Percentiles rank a stretch among this genome's conserved stretches.
Evolutionary conservation across 2,329 filamentous ascomycete species (phyloP).

Genomic region (Fusarium falciforme): DNA sequence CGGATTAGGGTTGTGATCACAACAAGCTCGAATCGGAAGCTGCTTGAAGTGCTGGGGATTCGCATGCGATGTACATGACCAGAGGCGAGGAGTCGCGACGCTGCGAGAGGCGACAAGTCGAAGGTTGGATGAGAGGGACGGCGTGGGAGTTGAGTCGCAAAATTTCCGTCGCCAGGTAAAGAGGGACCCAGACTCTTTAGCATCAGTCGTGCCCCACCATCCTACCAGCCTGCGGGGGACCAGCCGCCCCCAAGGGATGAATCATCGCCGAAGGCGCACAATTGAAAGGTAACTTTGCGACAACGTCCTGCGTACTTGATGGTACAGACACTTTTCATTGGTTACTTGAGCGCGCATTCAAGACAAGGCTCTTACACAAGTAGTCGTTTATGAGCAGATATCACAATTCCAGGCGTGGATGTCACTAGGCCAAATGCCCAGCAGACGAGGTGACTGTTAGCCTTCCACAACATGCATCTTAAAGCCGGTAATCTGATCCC

Average conservation of each 20-base stretch:
- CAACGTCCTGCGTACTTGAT: neutral
- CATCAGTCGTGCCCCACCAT: conserved; percentile 44
- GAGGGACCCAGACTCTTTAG: conserved; percentile 26
- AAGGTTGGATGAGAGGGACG: conserved; percentile 9
- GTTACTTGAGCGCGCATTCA: neutral
- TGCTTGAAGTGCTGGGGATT: conserved; percentile 7
- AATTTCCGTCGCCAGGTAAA: conserved; percentile 34
- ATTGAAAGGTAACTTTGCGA: neutral
- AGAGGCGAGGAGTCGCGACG: conserved; percentile 9
- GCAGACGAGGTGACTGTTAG: neutral
- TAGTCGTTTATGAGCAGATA: neutral
- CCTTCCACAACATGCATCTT: neutral
- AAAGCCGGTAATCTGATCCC: neutral
- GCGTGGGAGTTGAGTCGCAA: conserved; percentile 32
- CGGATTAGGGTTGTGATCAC: conserved; percentile 16
- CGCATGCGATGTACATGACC: conserved; percentile 36
- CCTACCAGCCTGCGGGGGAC: conserved; percentile 32
- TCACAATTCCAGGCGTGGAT: neutral
- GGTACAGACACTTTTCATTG: neutral
- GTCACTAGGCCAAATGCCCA: neutral
- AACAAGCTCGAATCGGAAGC: conserved; percentile 18
- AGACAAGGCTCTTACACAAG: neutral
- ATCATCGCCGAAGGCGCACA: conserved; percentile 9
- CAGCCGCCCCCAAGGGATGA: conserved; percentile 14
- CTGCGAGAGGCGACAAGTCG: conserved; percentile 1